A percentile compares a stretch with the other conserved stretches of the same genome.
These are phyloP conservation scores for Zymoseptoria pseudotritici DNA, from an alignment of 2,329 filamentous ascomycete species.

Conservation along the genomic window DNA sequence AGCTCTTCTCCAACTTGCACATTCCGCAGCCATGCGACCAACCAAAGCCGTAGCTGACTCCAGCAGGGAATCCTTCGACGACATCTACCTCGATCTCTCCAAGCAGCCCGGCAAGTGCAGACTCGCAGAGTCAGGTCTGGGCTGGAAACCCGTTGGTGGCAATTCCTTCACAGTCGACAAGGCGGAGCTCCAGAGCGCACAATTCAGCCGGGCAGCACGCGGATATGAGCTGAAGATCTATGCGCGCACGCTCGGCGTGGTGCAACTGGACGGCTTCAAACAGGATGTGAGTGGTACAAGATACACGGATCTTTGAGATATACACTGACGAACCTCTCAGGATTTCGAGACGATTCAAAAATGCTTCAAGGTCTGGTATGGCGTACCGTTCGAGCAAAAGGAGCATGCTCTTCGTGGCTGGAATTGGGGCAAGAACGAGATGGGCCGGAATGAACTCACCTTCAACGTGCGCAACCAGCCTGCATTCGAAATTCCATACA, in stretches of 20 bases:
- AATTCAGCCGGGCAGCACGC: conserved; percentile 90
- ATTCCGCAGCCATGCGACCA: neutral
- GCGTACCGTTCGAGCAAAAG: conserved; percentile 80
- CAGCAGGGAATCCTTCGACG: conserved; percentile 82
- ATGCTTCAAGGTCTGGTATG: conserved; percentile 98
- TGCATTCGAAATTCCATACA: conserved; percentile 93
- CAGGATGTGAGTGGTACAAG: conserved; percentile 55
- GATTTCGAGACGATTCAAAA: conserved; percentile 87
- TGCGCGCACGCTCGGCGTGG: conserved; percentile 72
- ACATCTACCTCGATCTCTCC: conserved; percentile 92
- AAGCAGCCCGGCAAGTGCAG: conserved; percentile 88
- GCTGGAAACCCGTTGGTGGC: conserved; percentile 87
- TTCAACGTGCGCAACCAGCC: conserved; percentile 97
- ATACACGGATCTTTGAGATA: conserved; percentile 4
- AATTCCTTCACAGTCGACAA: conserved; percentile 91
- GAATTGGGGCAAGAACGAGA: conserved; percentile 99
- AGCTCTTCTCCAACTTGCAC: neutral
- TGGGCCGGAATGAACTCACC: conserved; percentile 85
- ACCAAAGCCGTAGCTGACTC: neutral
- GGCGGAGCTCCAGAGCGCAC: conserved; percentile 74
- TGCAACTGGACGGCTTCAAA: conserved; percentile 91
- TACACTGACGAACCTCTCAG: conserved; percentile 33
- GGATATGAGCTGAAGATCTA: conserved; percentile 92
- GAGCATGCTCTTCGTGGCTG: conserved; percentile 93
- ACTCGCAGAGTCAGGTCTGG: conserved; percentile 87